A percentile compares a stretch with the other conserved stretches of the same genome.
phyloP scores from a whole-genome alignment of 208 protist species.

The Spongospora subterranea region DNA sequence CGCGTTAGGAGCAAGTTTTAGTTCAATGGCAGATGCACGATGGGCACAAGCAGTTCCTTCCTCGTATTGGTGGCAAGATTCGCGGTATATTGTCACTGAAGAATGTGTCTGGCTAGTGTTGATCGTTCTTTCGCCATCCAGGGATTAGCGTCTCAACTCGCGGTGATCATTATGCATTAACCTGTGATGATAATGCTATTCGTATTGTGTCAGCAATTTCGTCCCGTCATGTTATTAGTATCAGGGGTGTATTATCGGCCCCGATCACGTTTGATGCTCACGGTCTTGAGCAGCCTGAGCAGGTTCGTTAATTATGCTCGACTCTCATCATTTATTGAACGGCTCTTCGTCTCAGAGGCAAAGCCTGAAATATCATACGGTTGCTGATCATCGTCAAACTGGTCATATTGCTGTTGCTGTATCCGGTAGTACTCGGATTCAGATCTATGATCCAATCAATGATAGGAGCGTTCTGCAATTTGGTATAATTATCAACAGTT shows the following conservation, averaged over 20 bases:
- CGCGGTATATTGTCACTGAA: not conserved
- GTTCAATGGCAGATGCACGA: constrained; percentile 53
- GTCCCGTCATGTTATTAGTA: not conserved
- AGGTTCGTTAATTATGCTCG: too few species aligned
- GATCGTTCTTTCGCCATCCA: not conserved
- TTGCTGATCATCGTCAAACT: not conserved
- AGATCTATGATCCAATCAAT: not conserved
- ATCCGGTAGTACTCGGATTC: not conserved
- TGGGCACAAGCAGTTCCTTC: constrained; percentile 47
- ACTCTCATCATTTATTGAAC: too few species aligned
- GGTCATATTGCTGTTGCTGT: not conserved
- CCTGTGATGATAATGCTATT: constrained; percentile 35
- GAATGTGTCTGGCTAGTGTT: not conserved
- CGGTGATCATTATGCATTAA: not conserved
- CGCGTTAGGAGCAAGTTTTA: not conserved
- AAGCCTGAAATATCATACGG: not conserved
- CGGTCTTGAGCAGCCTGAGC: too few species aligned
- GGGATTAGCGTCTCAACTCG: constrained; percentile 23
- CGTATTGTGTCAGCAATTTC: constrained; percentile 23
- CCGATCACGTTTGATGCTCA: too few species aligned
- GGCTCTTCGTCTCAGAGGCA: not conserved
- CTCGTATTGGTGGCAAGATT: not conserved
- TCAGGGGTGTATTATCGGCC: not conserved
- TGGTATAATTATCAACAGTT: not conserved
- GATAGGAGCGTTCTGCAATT: not conserved